Base-by-base conservation (phyloP, 75 land plant species). In the Sequoiadendron giganteum region DNA sequence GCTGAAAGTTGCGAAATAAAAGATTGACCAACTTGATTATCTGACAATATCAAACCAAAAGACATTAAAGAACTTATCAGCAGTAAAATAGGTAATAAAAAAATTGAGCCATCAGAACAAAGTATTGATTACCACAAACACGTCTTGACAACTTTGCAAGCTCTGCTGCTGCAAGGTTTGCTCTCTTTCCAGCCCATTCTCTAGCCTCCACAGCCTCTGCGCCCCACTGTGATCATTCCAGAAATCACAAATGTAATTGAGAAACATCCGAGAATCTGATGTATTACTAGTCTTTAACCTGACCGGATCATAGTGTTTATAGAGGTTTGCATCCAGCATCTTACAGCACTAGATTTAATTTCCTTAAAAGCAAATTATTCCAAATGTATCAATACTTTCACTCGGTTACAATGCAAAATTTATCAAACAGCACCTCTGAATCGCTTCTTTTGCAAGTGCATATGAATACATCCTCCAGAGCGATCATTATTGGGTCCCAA, bases 121-220 rank as follows among this genome's bases (percentile, higher is more conserved):
- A 78, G 55, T 45, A 89, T 47, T 83, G 11, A 88, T 92, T 70
- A 97, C 98, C 96, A 86, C 90, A 90, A 21, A 96, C 95, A 89
- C 95, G 93, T 85, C 86, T 94, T 52, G 99, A 96, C n/a, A 98
- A 88, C 68, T 98, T 98, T 34, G 96, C 95, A 65, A 98, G 91
- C 88, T 98, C 99, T 70, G 99, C 97, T 13, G 99, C 95, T 87
- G 99, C 97, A 89, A 98, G 96, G 65, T 94, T 96, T n/a, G 99
- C 99, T 91, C 95, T 95, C 89, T 98, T 98, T n/a, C 94, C 95
- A 85, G 99, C 99, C 93, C 92, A 90, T 83, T 92, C 99, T 92
- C 99, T 93, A 86, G 85, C 93, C 72, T 95, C 97, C 78, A 93
- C 90, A 42, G 93, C 92, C 70, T 93, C 96, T 21, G 70, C 87